phyloP scores from a whole-genome alignment of 2,329 filamentous ascomycete species.

The Fusarium marasasianum region DNA sequence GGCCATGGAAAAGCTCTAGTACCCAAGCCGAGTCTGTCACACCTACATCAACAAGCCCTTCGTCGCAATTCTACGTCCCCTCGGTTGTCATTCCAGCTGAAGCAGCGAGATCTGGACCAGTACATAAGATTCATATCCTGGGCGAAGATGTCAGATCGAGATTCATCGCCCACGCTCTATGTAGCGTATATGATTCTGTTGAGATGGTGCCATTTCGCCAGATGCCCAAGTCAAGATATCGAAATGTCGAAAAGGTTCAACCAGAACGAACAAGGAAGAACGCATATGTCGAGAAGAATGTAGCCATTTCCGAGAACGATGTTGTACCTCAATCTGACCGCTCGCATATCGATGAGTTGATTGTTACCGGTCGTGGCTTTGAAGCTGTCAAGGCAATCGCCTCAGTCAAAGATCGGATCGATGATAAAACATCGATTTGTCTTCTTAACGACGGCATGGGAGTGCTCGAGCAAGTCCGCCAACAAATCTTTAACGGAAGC shows the following conservation, averaged over 20 bases:
- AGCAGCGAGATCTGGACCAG: slow-evolving; percentile 45
- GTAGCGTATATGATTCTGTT: slow-evolving; percentile 53
- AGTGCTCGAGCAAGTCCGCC: slow-evolving; percentile 79
- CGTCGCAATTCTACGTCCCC: slow-evolving; percentile 47
- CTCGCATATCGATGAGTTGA: slow-evolving; percentile 73
- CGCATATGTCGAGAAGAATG: slow-evolving; percentile 35
- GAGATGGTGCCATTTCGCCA: slow-evolving; percentile 47
- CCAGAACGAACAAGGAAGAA: slow-evolving; percentile 29
- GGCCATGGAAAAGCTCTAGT: slow-evolving; percentile 34
- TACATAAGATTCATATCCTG: slow-evolving; percentile 54
- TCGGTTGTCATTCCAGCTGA: slow-evolving; percentile 49
- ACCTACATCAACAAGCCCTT: slow-evolving; percentile 21
- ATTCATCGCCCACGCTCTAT: slow-evolving; percentile 54
- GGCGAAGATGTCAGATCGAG: slow-evolving; percentile 53
- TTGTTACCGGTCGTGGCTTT: slow-evolving; percentile 70
- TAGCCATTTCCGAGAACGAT: slow-evolving; percentile 11
- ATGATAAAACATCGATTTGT: slow-evolving; percentile 74
- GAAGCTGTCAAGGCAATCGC: slow-evolving; percentile 65
- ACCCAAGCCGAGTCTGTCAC: slow-evolving; percentile 12
- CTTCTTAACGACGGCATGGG: slow-evolving; percentile 87
- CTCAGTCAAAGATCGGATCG: slow-evolving; percentile 72
- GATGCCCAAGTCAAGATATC: slow-evolving; percentile 43
- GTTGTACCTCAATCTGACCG: slow-evolving; percentile 40
- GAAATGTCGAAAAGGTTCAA: slow-evolving; percentile 43
- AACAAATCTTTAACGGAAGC: slow-evolving; percentile 73